Base-by-base conservation (phyloP, 225 moss, liverwort and hornwort species). In the Ulota crispa region DNA sequence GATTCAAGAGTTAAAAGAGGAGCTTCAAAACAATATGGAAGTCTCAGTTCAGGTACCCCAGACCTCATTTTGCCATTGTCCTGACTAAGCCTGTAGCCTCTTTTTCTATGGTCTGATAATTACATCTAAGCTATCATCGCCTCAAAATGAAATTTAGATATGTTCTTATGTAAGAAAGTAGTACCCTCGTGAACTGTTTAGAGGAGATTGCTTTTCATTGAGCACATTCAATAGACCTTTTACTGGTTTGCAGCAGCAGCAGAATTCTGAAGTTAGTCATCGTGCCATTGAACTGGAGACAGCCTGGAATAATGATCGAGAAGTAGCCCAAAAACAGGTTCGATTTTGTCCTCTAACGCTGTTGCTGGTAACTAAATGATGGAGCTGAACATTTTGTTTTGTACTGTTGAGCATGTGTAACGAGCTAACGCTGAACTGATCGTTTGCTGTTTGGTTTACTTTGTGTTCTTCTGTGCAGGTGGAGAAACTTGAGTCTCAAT, bases 401-500 rank as follows among this genome's bases (percentile, higher is more conserved):
- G 34, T 67, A 27, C 34, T 68, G 18, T 79, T 70, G 30, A 74
- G 70, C 59, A 31, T 28, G 15, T 56, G 32, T 75, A 53, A 72
- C 59, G 45, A 62, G 55, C 2, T n/a, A 37, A 15, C 73, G 28
- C 76, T 36, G 62, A 80, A 26, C 24, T 43, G 42, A 65, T 57
- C 9, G 16, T 50, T 56, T 80, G 12, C 42, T 81, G 78, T 28
- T 81, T 69, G 54, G 59, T 83, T 47, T 55, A 53, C 41, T 62
- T n/a, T 31, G 20, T 61, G 30, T 56, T 62, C 11, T 78, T 30
- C 64, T 80, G 53, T 82, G 67, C 87, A 91, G 91, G 89, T 87
- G 83, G 85, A 85, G 72, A 89, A 81, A 64, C 87, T 91, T 66
- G 83, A 91, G 23, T 76, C 79, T 60, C 81, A 91, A 72, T 76